phyloP scores from a whole-genome alignment of 2,329 filamentous ascomycete species.

The Emergomyces orientalis region DNA sequence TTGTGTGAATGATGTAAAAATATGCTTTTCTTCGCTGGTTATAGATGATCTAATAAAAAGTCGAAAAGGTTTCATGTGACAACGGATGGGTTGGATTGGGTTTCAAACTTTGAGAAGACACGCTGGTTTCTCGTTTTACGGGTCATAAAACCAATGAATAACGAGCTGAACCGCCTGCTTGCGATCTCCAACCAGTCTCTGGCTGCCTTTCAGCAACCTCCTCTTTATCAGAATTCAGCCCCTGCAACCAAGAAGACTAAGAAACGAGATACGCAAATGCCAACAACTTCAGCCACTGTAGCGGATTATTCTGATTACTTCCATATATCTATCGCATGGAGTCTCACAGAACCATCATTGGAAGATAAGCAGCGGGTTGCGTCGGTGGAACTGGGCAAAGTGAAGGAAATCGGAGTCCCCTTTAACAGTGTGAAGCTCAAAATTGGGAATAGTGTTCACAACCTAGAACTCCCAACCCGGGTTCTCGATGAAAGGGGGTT shows the following conservation, averaged over 20 bases:
- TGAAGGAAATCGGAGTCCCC: conserved; percentile 41
- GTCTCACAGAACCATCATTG: conserved; percentile 46
- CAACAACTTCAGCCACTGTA: background rate
- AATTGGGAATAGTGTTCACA: conserved; percentile 58
- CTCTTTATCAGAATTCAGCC: conserved; percentile 51
- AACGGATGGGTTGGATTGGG: conserved; percentile 50
- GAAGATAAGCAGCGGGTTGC: conserved; percentile 31
- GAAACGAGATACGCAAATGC: conserved; percentile 2
- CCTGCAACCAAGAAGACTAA: conserved; percentile 11
- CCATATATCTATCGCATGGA: conserved; percentile 88
- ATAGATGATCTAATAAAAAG: conserved; percentile 12
- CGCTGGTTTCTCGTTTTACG: conserved; percentile 79
- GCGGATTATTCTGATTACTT: conserved; percentile 52
- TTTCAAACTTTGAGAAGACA: conserved; percentile 55
- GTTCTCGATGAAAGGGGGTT: conserved; percentile 12
- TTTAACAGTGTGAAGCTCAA: conserved; percentile 62
- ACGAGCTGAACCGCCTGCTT: conserved; percentile 55
- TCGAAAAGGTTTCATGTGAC: conserved; percentile 42
- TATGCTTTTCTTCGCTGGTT: background rate
- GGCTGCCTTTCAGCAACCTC: conserved; percentile 53
- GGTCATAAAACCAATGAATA: conserved; percentile 42
- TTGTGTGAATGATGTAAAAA: background rate
- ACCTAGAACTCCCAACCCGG: conserved; percentile 21
- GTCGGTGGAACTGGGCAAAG: conserved; percentile 19
- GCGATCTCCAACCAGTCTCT: conserved; percentile 56